These are phyloP conservation scores for Berberis thunbergii DNA, from an alignment of 164 flowering plant species.

Conservation along the genomic window DNA sequence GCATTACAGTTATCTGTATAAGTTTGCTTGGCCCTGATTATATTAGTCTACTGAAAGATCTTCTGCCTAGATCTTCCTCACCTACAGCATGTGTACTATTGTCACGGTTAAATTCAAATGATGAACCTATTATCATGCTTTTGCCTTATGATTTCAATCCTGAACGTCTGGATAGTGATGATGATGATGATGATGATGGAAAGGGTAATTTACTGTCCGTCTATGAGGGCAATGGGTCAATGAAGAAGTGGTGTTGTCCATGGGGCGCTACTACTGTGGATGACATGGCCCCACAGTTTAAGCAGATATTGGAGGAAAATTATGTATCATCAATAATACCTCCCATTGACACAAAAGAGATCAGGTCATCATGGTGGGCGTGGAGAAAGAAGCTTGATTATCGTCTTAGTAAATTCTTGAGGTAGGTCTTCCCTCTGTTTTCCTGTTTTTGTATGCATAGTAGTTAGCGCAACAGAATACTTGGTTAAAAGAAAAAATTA, in stretches of 20 bases:
- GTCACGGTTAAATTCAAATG: constrained; percentile 50
- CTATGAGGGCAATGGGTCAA: constrained; percentile 11
- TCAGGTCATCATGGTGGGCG: constrained; percentile 69
- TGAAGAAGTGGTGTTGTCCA: constrained; percentile 70
- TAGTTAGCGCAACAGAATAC: too few species aligned
- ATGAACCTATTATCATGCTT: constrained; percentile 57
- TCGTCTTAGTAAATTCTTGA: constrained; percentile 53
- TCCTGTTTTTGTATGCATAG: neutral
- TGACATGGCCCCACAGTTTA: constrained; percentile 64
- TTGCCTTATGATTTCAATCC: constrained; percentile 44
- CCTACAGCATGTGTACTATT: constrained; percentile 61
- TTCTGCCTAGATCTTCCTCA: constrained; percentile 36
- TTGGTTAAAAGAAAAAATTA: too few species aligned
- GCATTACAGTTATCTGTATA: constrained; percentile 50
- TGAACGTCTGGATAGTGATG: constrained; percentile 37
- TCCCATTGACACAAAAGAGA: constrained; percentile 38
- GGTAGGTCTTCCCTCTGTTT: constrained; percentile 17
- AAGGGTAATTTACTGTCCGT: constrained; percentile 12
- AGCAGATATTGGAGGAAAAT: constrained; percentile 54
- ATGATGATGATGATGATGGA: constrained; percentile 27
- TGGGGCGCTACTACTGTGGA: constrained; percentile 73
- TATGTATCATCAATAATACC: constrained; percentile 33
- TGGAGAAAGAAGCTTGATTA: constrained; percentile 62
- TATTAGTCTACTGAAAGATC: constrained; percentile 32
- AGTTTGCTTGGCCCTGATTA: constrained; percentile 55